phyloP scores from a whole-genome alignment of 2,329 filamentous ascomycete genomes.

The Xylaria sp. region DNA sequence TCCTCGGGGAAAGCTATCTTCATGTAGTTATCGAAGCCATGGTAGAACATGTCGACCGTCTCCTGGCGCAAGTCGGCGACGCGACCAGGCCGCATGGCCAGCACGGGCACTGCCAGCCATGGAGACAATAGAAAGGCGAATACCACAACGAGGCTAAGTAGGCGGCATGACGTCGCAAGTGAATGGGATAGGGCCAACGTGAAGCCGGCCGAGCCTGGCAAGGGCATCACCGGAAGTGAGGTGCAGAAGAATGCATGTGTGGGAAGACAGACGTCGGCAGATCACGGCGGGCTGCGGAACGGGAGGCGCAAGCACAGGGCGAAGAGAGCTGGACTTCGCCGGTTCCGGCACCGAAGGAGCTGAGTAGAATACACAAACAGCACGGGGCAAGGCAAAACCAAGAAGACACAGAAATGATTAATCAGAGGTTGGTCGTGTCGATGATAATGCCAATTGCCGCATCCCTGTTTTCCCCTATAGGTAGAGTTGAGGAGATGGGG shows the following conservation, averaged over 20 bases:
- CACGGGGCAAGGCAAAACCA: background rate
- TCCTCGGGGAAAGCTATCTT: constrained; percentile 93
- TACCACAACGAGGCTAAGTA: constrained; percentile 35
- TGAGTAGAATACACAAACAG: background rate
- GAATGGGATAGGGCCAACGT: constrained; percentile 35
- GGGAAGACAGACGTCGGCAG: constrained; percentile 8
- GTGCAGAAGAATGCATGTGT: constrained; percentile 44
- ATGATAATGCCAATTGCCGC: background rate
- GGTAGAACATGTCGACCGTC: constrained; percentile 86
- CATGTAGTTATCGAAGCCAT: constrained; percentile 97
- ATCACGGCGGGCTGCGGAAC: background rate
- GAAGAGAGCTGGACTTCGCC: constrained; percentile 14
- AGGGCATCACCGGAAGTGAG: constrained; percentile 49
- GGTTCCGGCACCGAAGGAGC: constrained; percentile 14
- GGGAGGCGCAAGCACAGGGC: constrained; percentile 19
- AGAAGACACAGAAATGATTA: no score
- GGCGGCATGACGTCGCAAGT: constrained; percentile 27
- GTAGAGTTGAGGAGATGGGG: background rate
- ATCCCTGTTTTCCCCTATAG: background rate
- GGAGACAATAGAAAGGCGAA: constrained; percentile 41
- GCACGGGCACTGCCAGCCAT: constrained; percentile 46
- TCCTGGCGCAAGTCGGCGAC: constrained; percentile 63
- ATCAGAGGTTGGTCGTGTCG: background rate
- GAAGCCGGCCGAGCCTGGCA: constrained; percentile 45
- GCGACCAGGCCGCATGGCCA: constrained; percentile 61